A percentile compares a stretch with the other conserved stretches of the same genome.
Conservation (phyloP, 192 early-diverging fungal species). For the Backusella tarrabulga region DNA sequence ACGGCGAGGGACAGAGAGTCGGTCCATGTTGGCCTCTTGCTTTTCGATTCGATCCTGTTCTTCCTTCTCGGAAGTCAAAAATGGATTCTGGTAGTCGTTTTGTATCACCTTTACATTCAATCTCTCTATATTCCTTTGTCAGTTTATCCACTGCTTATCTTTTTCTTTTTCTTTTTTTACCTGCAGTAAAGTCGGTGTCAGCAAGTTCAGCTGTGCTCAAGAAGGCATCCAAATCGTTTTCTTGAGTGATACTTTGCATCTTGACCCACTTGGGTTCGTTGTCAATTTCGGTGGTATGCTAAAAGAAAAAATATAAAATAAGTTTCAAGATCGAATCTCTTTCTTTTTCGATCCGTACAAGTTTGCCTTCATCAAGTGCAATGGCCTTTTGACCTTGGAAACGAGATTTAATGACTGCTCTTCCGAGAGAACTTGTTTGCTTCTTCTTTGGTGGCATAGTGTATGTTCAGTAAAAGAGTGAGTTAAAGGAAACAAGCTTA, state of each 20-base stretch:
- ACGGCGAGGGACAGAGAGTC: constrained; percentile 82
- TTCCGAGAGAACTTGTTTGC: constrained; percentile 27
- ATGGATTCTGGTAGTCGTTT: constrained; percentile 75
- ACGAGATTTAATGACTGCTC: constrained; percentile 36
- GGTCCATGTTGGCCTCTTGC: constrained; percentile 73
- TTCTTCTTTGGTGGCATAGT: constrained; percentile 36
- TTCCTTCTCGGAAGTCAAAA: constrained; percentile 75
- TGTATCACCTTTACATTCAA: constrained; percentile 85
- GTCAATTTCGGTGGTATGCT: constrained; percentile 84
- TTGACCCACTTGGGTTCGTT: constrained; percentile 83
- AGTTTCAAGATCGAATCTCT: neutral
- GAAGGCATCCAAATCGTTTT: constrained; percentile 96
- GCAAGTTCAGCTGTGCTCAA: constrained; percentile 92
- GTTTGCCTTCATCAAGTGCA: constrained; percentile 36
- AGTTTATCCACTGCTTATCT: constrained; percentile 3
- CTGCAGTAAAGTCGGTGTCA: constrained; percentile 91
- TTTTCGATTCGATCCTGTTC: constrained; percentile 73
- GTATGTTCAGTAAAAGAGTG: neutral
- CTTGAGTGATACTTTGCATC: constrained; percentile 94
- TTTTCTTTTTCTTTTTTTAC: constrained; percentile 32
- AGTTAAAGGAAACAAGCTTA: neutral
- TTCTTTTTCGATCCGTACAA: constrained; percentile 14
- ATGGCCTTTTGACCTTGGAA: constrained; percentile 40
- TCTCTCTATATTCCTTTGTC: constrained; percentile 45
- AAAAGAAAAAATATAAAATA: neutral